Base-by-base conservation (phyloP, 176 grass and related monocot genomes). In the Tillandsia leiboldiana region DNA sequence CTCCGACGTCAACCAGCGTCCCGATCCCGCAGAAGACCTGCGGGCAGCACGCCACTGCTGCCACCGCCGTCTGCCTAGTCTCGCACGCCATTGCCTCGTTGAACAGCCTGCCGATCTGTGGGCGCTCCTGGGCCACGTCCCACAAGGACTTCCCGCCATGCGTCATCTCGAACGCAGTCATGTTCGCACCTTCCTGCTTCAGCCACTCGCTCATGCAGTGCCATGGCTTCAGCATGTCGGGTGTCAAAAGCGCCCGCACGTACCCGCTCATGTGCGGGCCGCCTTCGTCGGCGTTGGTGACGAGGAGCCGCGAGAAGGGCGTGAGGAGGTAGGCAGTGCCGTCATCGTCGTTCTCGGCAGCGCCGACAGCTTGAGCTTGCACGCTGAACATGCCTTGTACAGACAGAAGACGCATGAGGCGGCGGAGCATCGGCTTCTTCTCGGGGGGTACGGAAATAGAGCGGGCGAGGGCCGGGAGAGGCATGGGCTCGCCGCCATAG, bases 1-100 rank as follows among this genome's bases (percentile, higher is more conserved):
- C 88, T 10, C 67, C 88, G 12, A 91, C 71, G 73, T 91, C 81
- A 50, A 84, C 42, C 76, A 91, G 53, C 0, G 80, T 79, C 15
- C 13, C 50, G 12, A 91, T 50, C 20, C 84, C 78, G 48, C 29
- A 53, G 54, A 91, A 87, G n/a, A 84, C 66, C 10, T 65, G 58
- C 1, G 51, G 22, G 11, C 23, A 12, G 49, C 79, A 50, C 22
- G 3, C 67, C 24, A 79, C 51, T n/a, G 53, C 73, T 52, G 66
- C 57, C 48, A 76, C 29, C 62, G 76, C 51, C 7, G 51, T 6
- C 13, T 51, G 47, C 5, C 52, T 51, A 26, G 33, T 71, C 2
- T 48, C 24, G 50, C 78, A 26, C 0, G 78, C 51, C 78, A 80
- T 33, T 20, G 51, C 69, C 15, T 73, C 26, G 15, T 80, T 26